Base-by-base conservation (phyloP, 495 filamentous ascomycete species). In the Hypoxylon rickii region DNA sequence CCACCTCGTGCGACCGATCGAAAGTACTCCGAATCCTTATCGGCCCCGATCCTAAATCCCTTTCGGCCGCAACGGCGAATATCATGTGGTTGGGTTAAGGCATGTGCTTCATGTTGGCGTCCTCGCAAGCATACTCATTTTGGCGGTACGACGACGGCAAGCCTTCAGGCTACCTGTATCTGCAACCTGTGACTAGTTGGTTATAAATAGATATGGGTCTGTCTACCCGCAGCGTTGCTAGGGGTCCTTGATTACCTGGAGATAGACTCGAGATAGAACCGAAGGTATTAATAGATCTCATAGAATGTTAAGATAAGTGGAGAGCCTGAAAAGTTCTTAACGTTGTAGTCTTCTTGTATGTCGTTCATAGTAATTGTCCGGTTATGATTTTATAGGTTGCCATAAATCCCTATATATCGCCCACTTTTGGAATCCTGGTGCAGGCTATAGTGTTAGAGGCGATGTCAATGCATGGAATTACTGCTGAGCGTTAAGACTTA, bases 351-450 rank as follows among this genome's bases (percentile, higher is more conserved):
- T 37, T 37, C 37, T 12, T 22, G 39, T 52, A 45, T 29, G 38
- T 13, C 17, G 21, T 54, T 15, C 17, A 19, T 8, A 10, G 22
- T 29, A 29, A 24, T 44, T 29, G 26, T 18, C 16, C n/a, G 33
- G 11, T 36, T 32, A 39, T 49, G 41, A 22, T 56, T 57, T 73
- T 17, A 67, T 61, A 46, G 68, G 61, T 40, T 70, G 67, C 76
- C 76, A 79, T 34, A 74, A 59, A 26, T 79, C 76, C 66, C 67
- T 69, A 59, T 79, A 79, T 56, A 63, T 71, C 20, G 75, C 74
- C 76, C 76, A 79, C 57, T 76, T 76, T 53, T 73, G 75, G 18
- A 79, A 79, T 3, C 77, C 77, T 79, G 39, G 26, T 7, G 17
- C 4, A 29, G 24, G 53, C 12, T 44, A 47, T 21, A n/a, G 24